Conservation (phyloP, 2,329 filamentous ascomycete genomes). For the Elsinoe batatas region DNA sequence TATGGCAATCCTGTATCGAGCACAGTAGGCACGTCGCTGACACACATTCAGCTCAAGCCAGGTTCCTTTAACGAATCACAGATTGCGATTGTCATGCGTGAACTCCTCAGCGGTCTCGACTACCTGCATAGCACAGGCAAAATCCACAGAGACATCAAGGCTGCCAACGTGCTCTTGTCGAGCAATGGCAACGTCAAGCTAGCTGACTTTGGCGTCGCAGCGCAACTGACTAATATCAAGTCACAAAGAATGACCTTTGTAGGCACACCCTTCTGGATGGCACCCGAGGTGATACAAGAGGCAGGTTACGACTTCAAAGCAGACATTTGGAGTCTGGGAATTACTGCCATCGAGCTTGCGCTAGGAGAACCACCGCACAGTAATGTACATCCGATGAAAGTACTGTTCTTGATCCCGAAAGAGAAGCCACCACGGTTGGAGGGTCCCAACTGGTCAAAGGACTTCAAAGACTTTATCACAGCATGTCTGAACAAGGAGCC, state of each 20-base stretch:
- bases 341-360: conserved; percentile 83
- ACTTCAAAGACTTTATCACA: conserved; percentile 89
- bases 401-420: conserved; percentile 83
- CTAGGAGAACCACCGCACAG: conserved; percentile 82
- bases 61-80: conserved; percentile 80
- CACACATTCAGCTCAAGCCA: conserved; percentile 61
- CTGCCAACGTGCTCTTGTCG: conserved; percentile 86
- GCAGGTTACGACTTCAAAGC: conserved; percentile 78
- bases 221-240: conserved; percentile 94
- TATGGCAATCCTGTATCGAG: conserved; percentile 34
- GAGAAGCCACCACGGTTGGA: conserved; percentile 75
- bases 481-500: conserved; percentile 89
- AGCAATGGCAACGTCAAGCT: conserved; percentile 86
- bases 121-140: conserved; percentile 92
- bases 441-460: conserved; percentile 62
- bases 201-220: conserved; percentile 93
- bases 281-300: conserved; percentile 86
- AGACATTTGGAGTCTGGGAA: conserved; percentile 87
- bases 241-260: conserved; percentile 97
- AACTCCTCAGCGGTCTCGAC: conserved; percentile 79
- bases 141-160: conserved; percentile 95
- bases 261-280: conserved; percentile 96
- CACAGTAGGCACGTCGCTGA: conserved; percentile 22
- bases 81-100: conserved; percentile 87
- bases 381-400: conserved; percentile 85